Base-by-base conservation (phyloP, 1,284 basidiomycete species). In the Xanthoconium separans region DNA sequence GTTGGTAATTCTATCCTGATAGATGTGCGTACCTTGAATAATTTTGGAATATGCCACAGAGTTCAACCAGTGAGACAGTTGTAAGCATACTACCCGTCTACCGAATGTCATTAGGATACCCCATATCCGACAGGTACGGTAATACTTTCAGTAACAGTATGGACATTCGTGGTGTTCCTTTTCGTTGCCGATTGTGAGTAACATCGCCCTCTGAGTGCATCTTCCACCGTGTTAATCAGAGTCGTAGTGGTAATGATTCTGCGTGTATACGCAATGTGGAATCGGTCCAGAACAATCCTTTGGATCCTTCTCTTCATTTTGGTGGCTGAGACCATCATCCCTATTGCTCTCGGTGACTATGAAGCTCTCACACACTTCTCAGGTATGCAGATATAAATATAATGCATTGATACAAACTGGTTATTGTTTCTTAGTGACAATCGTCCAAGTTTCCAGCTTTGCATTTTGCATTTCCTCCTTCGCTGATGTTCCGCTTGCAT, bases 231-330 rank as follows among this genome's bases (percentile, higher is more conserved):
- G 1, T 6, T 31, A 1, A 37, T 9, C 24, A 22, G 8, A 7
- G 12, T 34, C n/a, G 33, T 33, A 64, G 61, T 58, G 3, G 40
- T 62, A 8, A 64, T 64, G 53, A 41, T 62, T 20, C 24, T 64
- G 18, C 53, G 56, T 0, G 44, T 61, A 4, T 59, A 59, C 31
- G 47, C 56, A 11, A 59, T 61, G 51, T 64, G 60, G 59, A 51
- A 41, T 44, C 53, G 20, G 37, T 62, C 62, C 6, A 61, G 29
- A 11, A 29, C 3, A 4, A 45, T 62, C 4, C 42, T 64, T 2
- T 45, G 2, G 8, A 5, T 41, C 24, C 53, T 54, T 16, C 15
- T 54, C 7, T 29, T 18, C 9, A n/a, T 54, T 18, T 53, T 30
- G 13, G 13, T 30, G 24, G 11, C 20, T 9, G 43, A 41, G 40